Percentiles rank a stretch among this genome's conserved stretches.
These are phyloP conservation scores for Stephanodiscus minutulus DNA, from an alignment of 108 stramenopile species.

Conservation along the genomic window DNA sequence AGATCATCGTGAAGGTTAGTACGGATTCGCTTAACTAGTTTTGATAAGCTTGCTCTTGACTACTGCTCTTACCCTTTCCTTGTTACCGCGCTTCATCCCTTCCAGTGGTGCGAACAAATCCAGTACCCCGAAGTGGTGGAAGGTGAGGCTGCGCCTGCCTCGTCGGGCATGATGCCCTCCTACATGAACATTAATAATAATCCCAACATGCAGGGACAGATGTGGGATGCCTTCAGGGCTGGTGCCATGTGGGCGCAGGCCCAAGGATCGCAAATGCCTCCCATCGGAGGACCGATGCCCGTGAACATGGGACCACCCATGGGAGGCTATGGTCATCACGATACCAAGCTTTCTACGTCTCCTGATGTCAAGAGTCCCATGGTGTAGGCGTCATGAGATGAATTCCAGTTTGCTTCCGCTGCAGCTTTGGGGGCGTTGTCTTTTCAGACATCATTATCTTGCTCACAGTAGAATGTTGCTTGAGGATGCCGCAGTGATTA, in stretches of 20 bases:
- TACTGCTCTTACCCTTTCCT: background rate
- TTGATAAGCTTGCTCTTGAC: background rate
- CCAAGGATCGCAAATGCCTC: background rate
- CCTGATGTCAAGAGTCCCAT: background rate
- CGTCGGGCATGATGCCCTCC: background rate
- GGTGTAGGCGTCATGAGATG: background rate
- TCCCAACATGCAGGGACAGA: constrained; percentile 8
- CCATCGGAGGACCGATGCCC: background rate
- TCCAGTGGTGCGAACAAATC: constrained; percentile 17
- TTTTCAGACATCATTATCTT: no score
- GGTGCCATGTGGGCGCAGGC: constrained; percentile 16
- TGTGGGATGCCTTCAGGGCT: constrained; percentile 13
- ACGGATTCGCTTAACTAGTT: background rate
- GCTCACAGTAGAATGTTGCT: no score
- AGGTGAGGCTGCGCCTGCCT: background rate
- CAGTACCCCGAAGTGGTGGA: constrained; percentile 3
- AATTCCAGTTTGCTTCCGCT: background rate
- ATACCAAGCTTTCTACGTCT: background rate
- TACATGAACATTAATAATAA: background rate
- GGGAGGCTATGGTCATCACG: background rate
- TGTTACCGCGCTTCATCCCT: background rate
- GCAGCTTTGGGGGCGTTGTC: background rate
- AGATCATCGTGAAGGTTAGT: constrained; percentile 11
- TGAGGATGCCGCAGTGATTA: no score
- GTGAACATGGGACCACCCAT: background rate